Base-by-base conservation (phyloP, 176 grass and related monocot genomes). In the Panicum miliaceum region DNA sequence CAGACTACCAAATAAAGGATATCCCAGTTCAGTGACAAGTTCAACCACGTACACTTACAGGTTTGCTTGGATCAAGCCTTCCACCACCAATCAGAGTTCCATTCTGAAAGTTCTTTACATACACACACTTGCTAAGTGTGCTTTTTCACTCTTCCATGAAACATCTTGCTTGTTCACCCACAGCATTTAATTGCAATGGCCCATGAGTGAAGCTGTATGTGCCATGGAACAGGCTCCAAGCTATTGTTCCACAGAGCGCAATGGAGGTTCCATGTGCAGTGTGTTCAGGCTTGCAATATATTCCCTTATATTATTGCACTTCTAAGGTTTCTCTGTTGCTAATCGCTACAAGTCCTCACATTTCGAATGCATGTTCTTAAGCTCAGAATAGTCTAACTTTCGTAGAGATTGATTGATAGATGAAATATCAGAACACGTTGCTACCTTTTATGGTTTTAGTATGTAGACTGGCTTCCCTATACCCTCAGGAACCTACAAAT, bases 181-280 rank as follows among this genome's bases (percentile, higher is more conserved):
- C 41, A 94, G 40, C 22, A 29, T 42, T 47, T 65, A 15, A 19
- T 81, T 64, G 36, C 4, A 52, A 52, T 52, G 15, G 16, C 15
- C 54, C 57, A 54, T n/a, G 60, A 47, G 79, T 8, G 22, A 93
- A 86, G 56, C 34, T 86, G 56, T 88, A 93, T 22, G 91, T 93
- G 65, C 88, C 91, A 79, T 90, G 90, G 74, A 93, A 93, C 45
- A 93, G 84, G 77, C 88, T 93, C 88, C 88, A 93, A 6, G 91
- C 88, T 75, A 88, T 25, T 26, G 90, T 79, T 0, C 91, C 91
- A 26, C 91, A 93, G 13, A 86, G 88, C n/a, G 90, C 85, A 16
- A 93, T 67, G 5, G 83, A 64, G 22, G 19, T 50, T 41, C 75
- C 82, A 38, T 77, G 32, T 66, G 41, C 26, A 26, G 67, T 88